Percentiles rank a stretch among this genome's conserved stretches.
These are phyloP conservation scores for Alternaria arborescens DNA, from an alignment of 2,329 filamentous ascomycete genomes.

Conservation along the genomic window DNA sequence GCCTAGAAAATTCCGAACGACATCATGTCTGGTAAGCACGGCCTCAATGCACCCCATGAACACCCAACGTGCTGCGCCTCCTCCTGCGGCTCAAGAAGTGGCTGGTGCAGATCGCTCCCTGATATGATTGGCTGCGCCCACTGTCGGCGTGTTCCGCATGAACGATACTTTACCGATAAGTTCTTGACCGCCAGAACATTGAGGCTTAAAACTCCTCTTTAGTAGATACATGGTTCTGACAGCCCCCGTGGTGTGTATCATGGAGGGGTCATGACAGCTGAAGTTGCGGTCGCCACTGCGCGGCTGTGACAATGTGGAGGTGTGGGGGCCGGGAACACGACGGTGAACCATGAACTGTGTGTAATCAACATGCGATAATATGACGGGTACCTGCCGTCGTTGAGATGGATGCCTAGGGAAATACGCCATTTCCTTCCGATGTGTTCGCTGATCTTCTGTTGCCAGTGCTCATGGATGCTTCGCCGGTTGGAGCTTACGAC, in stretches of 20 bases:
- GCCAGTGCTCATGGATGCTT: conserved; percentile 1
- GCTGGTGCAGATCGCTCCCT: conserved; percentile 15
- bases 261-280: conserved; percentile 27
- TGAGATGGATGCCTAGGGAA: conserved; percentile 13
- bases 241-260: conserved; percentile 12
- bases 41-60: conserved; percentile 13
- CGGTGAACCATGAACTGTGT: conserved; percentile 2
- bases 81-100: conserved; percentile 18
- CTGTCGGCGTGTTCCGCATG: conserved; percentile 15
- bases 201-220: conserved; percentile 14
- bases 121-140: conserved; percentile 22
- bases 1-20: conserved; percentile 14
- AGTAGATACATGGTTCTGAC: conserved; percentile 12
- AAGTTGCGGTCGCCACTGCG: conserved; percentile 21
- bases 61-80: conserved; percentile 15
- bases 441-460: background rate
- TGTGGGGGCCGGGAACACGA: conserved; percentile 22
- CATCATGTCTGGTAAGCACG: conserved; percentile 15
- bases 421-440: conserved; percentile 3
- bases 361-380: conserved; percentile 5
- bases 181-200: conserved; percentile 17
- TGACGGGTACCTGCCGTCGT: conserved; percentile 14
- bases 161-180: conserved; percentile 18
- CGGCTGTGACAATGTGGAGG: conserved; percentile 24
- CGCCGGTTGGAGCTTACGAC: conserved; percentile 11